Base-by-base conservation (phyloP, 192 early-diverging fungal genomes). In the Spizellomyces punctatus region DNA sequence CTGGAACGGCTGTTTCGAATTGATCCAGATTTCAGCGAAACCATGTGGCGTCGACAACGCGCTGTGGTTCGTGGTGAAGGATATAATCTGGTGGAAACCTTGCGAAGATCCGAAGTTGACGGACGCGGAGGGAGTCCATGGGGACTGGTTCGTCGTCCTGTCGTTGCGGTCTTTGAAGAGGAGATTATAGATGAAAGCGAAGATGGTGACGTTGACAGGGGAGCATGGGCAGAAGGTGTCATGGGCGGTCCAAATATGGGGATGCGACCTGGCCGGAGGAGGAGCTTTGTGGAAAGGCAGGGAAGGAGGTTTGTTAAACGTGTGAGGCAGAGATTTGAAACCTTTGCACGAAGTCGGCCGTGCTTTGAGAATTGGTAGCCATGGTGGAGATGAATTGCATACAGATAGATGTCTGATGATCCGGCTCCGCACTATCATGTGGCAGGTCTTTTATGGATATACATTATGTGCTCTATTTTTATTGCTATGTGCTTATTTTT, bases 1-100 rank as follows among this genome's bases (percentile, higher is more conserved):
- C 79, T 96, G 14, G 82, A 87, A 57, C 54, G 64, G 2, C 66
- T 95, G 45, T 93, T 92, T 71, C 69, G 76, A 42, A 63, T 90
- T 21, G 95, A 96, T 81, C 75, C 84, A 42, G 91, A 90, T 61
- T 96, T 96, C 75, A 85, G 90, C 62, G 85, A 87, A 45, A 76
- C 78, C n/a, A 91, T 96, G 90, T 96, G 90, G 82, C 57, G 83
- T 22, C 85, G 81, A 66, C 95, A 96, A 67, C 87, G 91, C 71
- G 85, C 91, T 0, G 92, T 96, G 3, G 80, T 96, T 47, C 88
- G 93, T 21, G 95, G 93, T 0, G 92, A 96, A 77, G 92, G 89
- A 1, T 94, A 86, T 78, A 95, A 96, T 73, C 81, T 95, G 64
- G 89, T 91, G 0, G 85, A 93, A 55, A 82, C 85, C 1, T 77